Conservation (phyloP, 2,329 filamentous ascomycete species). For the Chaetomiaceae sp. region DNA sequence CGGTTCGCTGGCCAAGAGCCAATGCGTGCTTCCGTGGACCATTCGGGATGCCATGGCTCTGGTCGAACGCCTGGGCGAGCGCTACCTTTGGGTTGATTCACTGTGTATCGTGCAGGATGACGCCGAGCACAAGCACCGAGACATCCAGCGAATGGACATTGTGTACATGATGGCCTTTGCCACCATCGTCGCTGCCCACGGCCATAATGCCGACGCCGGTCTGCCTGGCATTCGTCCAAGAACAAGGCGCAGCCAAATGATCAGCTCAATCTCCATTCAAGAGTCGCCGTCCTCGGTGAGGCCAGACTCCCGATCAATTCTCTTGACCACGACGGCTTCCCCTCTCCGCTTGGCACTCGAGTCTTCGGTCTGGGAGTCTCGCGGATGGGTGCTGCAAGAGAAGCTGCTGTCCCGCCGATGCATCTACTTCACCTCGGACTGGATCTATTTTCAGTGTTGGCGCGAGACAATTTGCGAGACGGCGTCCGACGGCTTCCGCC, state of each 20-base stretch:
- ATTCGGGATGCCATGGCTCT: conserved; percentile 15
- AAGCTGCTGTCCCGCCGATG: conserved; percentile 13
- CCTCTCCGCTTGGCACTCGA: not conserved
- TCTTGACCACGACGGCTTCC: not conserved
- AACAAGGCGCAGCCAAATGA: not conserved
- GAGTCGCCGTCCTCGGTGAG: not conserved
- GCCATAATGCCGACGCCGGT: not conserved
- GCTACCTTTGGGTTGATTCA: conserved; percentile 19
- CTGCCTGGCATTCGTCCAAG: conserved; percentile 1
- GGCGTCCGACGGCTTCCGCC: not conserved
- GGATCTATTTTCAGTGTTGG: not conserved
- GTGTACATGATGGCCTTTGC: conserved; percentile 9
- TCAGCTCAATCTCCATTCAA: too few relatives aligned
- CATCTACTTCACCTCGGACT: conserved; percentile 7
- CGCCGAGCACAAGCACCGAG: not conserved
- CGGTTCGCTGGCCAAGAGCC: not conserved
- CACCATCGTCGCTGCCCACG: conserved; percentile 9
- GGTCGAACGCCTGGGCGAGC: conserved; percentile 6
- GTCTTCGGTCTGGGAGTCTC: conserved; percentile 7
- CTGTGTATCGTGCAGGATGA: conserved; percentile 22
- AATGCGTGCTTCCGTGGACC: not conserved
- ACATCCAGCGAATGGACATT: conserved; percentile 9
- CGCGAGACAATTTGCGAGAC: not conserved
- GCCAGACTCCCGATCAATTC: not conserved
- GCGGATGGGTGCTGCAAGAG: conserved; percentile 23